Conservation (phyloP, 2,329 filamentous ascomycete genomes). For the Colletotrichum orbiculare region DNA sequence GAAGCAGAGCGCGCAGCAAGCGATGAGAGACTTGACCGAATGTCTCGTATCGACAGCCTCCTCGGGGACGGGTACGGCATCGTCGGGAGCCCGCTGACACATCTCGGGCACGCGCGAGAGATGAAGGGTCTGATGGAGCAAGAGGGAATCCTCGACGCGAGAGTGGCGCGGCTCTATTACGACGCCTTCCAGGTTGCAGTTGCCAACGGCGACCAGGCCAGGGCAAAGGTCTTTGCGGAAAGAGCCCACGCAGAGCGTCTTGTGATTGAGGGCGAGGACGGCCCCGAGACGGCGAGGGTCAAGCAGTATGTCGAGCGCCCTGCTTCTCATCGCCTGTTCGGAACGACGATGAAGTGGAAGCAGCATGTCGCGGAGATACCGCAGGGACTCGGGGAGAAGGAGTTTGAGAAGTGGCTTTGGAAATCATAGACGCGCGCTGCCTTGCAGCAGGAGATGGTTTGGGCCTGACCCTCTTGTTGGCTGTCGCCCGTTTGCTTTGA, state of each 20-base stretch:
- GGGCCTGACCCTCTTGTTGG: no score
- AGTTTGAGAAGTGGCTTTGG: constrained; percentile 15
- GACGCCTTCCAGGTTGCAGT: constrained; percentile 8
- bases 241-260: neutral
- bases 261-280: neutral
- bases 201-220: constrained; percentile 2
- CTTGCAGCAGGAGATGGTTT: no score
- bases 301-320: neutral
- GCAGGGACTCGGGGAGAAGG: neutral
- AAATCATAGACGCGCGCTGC: neutral
- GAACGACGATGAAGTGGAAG: neutral
- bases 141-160: constrained; percentile 4
- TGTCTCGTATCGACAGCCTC: neutral
- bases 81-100: neutral
- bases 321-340: neutral
- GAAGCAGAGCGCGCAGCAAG: neutral
- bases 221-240: constrained; percentile 8
- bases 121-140: constrained; percentile 4
- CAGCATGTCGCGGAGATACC: neutral
- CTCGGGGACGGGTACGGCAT: neutral
- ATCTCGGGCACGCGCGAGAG: neutral
- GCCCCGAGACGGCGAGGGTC: neutral
- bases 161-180: constrained; percentile 9
- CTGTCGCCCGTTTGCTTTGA: no score
- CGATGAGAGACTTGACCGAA: neutral